These are phyloP conservation scores for Fusarium dlaminii DNA, from an alignment of 2,329 filamentous ascomycete genomes.

Conservation along the genomic window DNA sequence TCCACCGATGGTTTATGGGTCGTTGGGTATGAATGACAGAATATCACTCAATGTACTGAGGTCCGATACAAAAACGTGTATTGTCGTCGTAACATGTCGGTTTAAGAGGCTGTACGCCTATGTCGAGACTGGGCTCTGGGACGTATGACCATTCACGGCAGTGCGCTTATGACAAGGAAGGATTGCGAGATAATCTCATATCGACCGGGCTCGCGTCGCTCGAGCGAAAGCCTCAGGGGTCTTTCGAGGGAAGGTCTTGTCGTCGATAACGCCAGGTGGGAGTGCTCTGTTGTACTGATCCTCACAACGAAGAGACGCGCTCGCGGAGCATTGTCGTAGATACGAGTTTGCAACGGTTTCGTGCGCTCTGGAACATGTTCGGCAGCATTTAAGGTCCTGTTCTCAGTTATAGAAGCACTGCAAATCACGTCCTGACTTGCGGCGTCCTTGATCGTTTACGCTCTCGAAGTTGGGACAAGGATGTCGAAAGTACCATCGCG, in stretches of 20 bases:
- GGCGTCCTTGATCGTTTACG: neutral
- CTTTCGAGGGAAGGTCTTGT: neutral
- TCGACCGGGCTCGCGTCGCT: neutral
- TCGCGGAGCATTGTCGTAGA: neutral
- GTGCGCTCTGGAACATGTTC: too few species aligned
- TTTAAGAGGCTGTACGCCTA: neutral
- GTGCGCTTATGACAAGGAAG: neutral
- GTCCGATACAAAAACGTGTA: neutral
- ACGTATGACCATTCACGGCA: neutral
- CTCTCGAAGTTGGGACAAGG: neutral
- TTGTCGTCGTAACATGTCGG: neutral
- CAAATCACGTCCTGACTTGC: neutral
- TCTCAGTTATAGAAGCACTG: neutral
- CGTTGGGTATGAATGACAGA: neutral
- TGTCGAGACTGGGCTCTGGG: neutral
- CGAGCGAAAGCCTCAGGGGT: neutral
- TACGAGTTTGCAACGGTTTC: neutral
- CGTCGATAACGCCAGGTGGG: neutral
- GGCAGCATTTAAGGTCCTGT: neutral
- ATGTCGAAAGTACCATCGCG: neutral
- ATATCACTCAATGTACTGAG: rapidly evolving
- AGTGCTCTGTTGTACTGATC: neutral
- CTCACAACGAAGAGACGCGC: rapidly evolving
- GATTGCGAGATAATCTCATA: neutral
- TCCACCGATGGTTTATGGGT: rapidly evolving